phyloP scores from a whole-genome alignment of 306 rosid genomes.

The Cucumis hystrix region DNA sequence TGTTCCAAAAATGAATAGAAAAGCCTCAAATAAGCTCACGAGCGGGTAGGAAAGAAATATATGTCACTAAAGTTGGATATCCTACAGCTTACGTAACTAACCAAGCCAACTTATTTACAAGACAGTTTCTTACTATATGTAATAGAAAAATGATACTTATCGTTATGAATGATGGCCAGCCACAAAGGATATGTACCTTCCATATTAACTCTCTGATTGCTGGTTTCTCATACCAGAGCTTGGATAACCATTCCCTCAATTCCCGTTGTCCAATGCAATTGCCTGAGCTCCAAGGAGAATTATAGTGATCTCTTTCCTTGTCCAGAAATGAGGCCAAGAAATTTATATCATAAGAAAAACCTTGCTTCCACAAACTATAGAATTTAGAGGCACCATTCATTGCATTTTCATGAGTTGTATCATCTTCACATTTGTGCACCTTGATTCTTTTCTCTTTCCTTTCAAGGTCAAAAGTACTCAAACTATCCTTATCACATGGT shows the following conservation, averaged over 20 bases:
- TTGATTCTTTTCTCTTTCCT: slow-evolving; percentile 67
- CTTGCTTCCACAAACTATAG: slow-evolving; percentile 48
- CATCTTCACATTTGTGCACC: slow-evolving; percentile 39
- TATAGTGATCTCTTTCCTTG: slow-evolving; percentile 80
- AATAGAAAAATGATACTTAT: neutral
- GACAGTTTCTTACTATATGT: neutral
- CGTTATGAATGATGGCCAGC: neutral
- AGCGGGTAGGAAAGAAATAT: neutral
- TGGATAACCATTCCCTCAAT: slow-evolving; percentile 86
- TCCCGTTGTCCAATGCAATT: slow-evolving; percentile 91
- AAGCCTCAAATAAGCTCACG: neutral
- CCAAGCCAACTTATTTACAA: neutral
- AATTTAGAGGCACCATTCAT: slow-evolving; percentile 26
- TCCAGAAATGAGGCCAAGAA: slow-evolving; percentile 74
- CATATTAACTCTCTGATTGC: slow-evolving; percentile 68
- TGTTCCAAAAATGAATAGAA: neutral
- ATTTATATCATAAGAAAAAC: slow-evolving; percentile 69
- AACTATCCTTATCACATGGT: slow-evolving; percentile 15
- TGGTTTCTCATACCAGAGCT: slow-evolving; percentile 75
- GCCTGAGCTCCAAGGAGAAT: slow-evolving; percentile 74
- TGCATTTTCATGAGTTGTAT: slow-evolving; percentile 16
- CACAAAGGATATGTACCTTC: slow-evolving; percentile 46
- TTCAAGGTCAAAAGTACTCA: slow-evolving; percentile 25
- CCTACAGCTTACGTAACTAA: neutral
- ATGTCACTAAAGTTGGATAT: neutral